Evolutionary conservation across 495 filamentous ascomycete genomes (phyloP).

Genomic region (Annulohypoxylon bovei): DNA sequence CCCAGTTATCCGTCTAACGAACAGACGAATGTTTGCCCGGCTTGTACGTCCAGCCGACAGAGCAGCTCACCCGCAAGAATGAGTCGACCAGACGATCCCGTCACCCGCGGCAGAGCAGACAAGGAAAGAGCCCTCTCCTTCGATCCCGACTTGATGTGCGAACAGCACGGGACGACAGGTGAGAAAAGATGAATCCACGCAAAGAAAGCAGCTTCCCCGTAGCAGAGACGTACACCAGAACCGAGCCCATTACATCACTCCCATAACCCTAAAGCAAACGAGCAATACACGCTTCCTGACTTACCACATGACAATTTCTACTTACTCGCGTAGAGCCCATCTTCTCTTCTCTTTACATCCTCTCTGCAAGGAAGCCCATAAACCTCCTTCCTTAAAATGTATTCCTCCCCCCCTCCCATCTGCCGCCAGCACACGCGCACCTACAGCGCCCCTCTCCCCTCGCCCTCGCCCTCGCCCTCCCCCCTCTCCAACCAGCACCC

Average conservation of each 20-base stretch:
- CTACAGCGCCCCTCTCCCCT: neutral
- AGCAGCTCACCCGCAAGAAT: neutral
- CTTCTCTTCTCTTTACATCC: neutral
- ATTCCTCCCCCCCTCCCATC: neutral
- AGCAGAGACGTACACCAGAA: neutral
- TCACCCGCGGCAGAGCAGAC: neutral
- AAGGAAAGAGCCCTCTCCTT: neutral
- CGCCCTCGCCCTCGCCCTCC: neutral
- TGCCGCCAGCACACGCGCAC: neutral
- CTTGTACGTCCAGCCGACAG: neutral
- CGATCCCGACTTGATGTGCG: neutral
- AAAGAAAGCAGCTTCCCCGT: neutral
- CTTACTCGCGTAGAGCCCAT: neutral
- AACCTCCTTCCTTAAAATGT: neutral
- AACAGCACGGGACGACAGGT: neutral
- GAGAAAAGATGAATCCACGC: neutral
- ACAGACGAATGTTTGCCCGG: slow-evolving; percentile 9
- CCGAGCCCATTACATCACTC: neutral
- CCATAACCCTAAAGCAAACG: neutral
- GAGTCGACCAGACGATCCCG: neutral
- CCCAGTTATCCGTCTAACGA: neutral
- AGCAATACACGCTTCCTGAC: neutral
- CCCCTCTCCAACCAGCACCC: neutral
- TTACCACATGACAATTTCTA: neutral
- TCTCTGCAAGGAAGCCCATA: neutral